Conservation (phyloP, 495 filamentous ascomycete genomes). For the Neurospora sp. region DNA sequence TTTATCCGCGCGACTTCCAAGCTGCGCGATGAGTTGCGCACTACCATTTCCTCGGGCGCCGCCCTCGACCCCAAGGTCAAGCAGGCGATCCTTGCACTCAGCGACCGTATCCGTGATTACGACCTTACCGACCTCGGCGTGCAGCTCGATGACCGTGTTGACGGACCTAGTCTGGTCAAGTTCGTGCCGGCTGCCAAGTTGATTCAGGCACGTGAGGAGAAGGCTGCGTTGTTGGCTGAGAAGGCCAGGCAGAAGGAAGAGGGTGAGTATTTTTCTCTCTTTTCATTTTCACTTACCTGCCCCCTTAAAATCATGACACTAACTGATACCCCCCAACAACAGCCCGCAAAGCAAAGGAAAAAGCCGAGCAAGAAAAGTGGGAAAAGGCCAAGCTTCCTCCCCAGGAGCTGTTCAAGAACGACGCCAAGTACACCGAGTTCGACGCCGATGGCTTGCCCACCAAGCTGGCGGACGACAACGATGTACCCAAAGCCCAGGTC, state of each 20-base stretch:
- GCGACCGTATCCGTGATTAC: slow-evolving; percentile 69
- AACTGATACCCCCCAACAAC: background rate
- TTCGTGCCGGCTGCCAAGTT: slow-evolving; percentile 65
- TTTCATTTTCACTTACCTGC: background rate
- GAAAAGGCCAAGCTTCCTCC: slow-evolving; percentile 65
- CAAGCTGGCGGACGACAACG: slow-evolving; percentile 56
- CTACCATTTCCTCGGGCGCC: slow-evolving; percentile 39
- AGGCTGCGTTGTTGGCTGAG: slow-evolving; percentile 45
- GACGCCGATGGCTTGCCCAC: slow-evolving; percentile 79
- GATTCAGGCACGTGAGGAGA: slow-evolving; percentile 61
- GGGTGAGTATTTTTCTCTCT: slow-evolving; percentile 26
- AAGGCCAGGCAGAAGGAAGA: slow-evolving; percentile 49
- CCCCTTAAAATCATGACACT: slow-evolving; percentile 13
- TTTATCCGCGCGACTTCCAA: slow-evolving; percentile 54
- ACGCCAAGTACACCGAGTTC: slow-evolving; percentile 68
- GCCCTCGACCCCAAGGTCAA: slow-evolving; percentile 42
- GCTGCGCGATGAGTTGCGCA: slow-evolving; percentile 58
- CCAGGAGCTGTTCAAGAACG: slow-evolving; percentile 60
- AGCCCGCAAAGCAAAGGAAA: slow-evolving; percentile 42
- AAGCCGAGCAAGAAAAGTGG: slow-evolving; percentile 39
- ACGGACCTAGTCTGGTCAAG: slow-evolving; percentile 66
- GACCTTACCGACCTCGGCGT: slow-evolving; percentile 71
- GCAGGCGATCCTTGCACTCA: slow-evolving; percentile 54
- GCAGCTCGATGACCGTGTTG: slow-evolving; percentile 73
- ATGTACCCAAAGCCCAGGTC: slow-evolving; percentile 64